Evolutionary conservation across 1,284 basidiomycete species (phyloP), one percentile per base, ranked within the genome.

Genomic region (Boletus hoseneyae): DNA sequence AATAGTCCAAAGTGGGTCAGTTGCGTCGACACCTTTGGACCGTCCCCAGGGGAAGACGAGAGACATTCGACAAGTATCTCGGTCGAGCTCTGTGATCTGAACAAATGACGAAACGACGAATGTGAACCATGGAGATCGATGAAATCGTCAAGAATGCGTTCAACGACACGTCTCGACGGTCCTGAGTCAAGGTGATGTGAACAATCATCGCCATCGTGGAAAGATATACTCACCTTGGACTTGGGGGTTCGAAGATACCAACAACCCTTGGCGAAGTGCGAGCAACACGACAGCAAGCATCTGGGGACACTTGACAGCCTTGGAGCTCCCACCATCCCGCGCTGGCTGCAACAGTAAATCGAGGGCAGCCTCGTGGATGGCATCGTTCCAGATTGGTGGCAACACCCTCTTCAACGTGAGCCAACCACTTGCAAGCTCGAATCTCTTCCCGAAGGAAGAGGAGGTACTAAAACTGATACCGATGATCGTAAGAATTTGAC

Each of bases 391-490:
- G 16, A 78, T 77, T 29, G 69, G 63, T 0, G 87, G 85, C n/a
- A 90, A 57, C 16, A 84, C 75, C 10, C 73, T 76, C 63, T 79
- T 85, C 30, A 90, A 60, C 5, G 82, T 72, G 45, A 73, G 80
- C 88, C 89, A 91, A 15, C 89, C 88, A 52, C 80, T 82, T 15
- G 85, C 80, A 0, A 89, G 70, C 61, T 90, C 88, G 52, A 90
- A 88, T 60, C 86, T 89, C 48, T 83, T 73, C 47, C 67, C 76
- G 68, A 89, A 90, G 2, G 81, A 78, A 8, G 75, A 63, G 0
- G 82, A 82, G 23, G 72, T 64, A 33, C 68, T 67, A 46, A 83
- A 70, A 55, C 82, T 75, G 48, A 85, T 70, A 21, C 75, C 70
- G 40, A 89, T 73, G 33, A 91, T 67, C 9, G 71, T 71, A 13